Percentiles rank a stretch among this genome's conserved stretches.
phyloP scores from a whole-genome alignment of 2,329 filamentous ascomycete species.

The Sarocladium oryzae region DNA sequence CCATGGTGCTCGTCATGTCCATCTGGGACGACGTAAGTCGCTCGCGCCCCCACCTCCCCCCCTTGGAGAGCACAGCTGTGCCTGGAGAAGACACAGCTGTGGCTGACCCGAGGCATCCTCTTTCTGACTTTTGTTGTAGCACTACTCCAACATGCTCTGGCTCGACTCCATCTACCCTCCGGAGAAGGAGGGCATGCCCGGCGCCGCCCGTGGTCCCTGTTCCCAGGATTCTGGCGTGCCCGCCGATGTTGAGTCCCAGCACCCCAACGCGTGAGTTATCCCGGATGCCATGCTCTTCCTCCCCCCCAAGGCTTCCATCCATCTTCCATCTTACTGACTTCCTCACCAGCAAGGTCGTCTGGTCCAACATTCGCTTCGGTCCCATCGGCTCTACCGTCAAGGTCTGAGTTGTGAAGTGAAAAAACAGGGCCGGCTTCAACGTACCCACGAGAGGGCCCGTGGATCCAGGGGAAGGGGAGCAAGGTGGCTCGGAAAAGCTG shows the following conservation, averaged over 20 bases:
- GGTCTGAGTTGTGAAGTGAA: constrained; percentile 9
- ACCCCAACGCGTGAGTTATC: constrained; percentile 16
- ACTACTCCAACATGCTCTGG: constrained; percentile 62
- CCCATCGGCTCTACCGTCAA: constrained; percentile 37
- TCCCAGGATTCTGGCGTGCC: constrained; percentile 19
- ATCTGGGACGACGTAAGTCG: constrained; percentile 39
- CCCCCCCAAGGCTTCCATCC: neutral
- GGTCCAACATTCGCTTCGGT: constrained; percentile 44
- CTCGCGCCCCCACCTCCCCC: neutral
- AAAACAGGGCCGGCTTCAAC: too few relatives aligned
- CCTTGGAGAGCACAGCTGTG: too few relatives aligned
- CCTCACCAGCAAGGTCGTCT: constrained; percentile 33
- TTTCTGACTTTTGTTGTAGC: constrained; percentile 26
- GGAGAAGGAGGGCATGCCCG: constrained; percentile 8
- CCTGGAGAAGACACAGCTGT: too few relatives aligned
- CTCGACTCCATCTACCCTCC: constrained; percentile 56
- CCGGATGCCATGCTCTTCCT: too few relatives aligned
- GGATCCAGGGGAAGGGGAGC: too few relatives aligned
- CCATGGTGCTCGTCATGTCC: constrained; percentile 61
- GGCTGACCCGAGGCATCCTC: neutral
- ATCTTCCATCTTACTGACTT: neutral
- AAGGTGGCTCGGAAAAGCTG: too few relatives aligned
- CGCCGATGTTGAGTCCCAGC: constrained; percentile 16
- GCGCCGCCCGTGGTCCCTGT: constrained; percentile 19
- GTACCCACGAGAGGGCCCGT: too few relatives aligned